These are phyloP conservation scores for Calamus simplicifolius DNA, from an alignment of 176 grass and related monocot species.

Conservation along the genomic window DNA sequence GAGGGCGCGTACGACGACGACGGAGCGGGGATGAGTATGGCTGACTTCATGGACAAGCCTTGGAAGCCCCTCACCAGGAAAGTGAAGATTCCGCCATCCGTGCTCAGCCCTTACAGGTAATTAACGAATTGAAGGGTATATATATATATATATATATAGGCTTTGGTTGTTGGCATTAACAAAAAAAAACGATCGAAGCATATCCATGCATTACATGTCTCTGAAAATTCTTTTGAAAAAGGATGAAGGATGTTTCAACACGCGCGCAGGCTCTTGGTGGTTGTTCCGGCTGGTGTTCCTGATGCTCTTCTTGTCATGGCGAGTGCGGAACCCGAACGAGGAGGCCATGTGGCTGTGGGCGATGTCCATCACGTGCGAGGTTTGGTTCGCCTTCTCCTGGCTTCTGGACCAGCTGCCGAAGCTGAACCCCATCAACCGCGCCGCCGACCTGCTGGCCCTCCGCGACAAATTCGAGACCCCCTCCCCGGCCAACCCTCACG, in stretches of 20 bases:
- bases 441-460: constrained; percentile 47
- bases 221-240: too few species aligned
- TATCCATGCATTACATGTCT: too few species aligned
- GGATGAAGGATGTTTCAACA: too few species aligned
- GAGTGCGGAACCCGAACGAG: constrained; percentile 52
- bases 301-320: constrained; percentile 54
- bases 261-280: constrained; percentile 39
- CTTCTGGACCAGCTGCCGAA: constrained; percentile 82
- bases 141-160: too few species aligned
- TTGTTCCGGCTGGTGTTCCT: constrained; percentile 56
- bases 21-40: background rate
- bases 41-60: constrained; percentile 9
- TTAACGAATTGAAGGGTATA: too few species aligned
- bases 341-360: constrained; percentile 76
- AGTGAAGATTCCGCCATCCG: background rate
- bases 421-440: constrained; percentile 70
- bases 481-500: constrained; percentile 42
- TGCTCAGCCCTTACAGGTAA: constrained; percentile 16
- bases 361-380: constrained; percentile 73
- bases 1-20: background rate
- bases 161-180: too few species aligned
- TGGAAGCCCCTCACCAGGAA: constrained; percentile 10
- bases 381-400: constrained; percentile 83
- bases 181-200: too few species aligned
- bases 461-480: constrained; percentile 57